phyloP scores from a whole-genome alignment of 2,329 filamentous ascomycete species.

The Alternaria sp. region DNA sequence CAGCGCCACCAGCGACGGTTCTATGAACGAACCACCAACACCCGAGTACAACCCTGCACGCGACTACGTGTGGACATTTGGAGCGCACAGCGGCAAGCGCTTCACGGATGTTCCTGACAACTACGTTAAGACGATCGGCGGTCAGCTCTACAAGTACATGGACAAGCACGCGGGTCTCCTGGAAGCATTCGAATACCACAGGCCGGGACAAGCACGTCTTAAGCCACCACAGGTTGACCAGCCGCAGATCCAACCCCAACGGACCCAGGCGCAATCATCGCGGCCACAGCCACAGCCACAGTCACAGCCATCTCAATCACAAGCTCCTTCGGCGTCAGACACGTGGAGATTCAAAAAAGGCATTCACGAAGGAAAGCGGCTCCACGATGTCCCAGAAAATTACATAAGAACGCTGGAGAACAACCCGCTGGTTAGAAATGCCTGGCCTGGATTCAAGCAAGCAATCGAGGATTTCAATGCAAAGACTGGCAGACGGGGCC shows the following conservation, averaged over 20 bases:
- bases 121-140: constrained; percentile 34
- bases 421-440: constrained; percentile 24
- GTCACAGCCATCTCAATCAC: not conserved
- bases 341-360: constrained; percentile 17
- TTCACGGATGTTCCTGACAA: constrained; percentile 30
- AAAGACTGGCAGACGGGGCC: constrained; percentile 29
- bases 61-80: constrained; percentile 35
- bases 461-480: constrained; percentile 30
- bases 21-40: not conserved
- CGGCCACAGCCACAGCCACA: not conserved
- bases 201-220: constrained; percentile 26
- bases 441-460: constrained; percentile 29
- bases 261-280: constrained; percentile 4
- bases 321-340: constrained; percentile 2
- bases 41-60: constrained; percentile 12
- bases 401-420: constrained; percentile 32
- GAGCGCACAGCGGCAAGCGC: constrained; percentile 23
- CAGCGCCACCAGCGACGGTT: constrained; percentile 17
- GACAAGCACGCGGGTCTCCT: constrained; percentile 27
- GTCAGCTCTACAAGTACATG: constrained; percentile 28
- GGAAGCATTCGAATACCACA: constrained; percentile 36
- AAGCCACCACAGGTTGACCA: not conserved
- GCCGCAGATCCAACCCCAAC: constrained; percentile 4
- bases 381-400: constrained; percentile 28
- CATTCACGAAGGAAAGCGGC: constrained; percentile 17